These are phyloP conservation scores for Septoria linicola DNA, from an alignment of 2,329 filamentous ascomycete genomes.

Conservation along the genomic window DNA sequence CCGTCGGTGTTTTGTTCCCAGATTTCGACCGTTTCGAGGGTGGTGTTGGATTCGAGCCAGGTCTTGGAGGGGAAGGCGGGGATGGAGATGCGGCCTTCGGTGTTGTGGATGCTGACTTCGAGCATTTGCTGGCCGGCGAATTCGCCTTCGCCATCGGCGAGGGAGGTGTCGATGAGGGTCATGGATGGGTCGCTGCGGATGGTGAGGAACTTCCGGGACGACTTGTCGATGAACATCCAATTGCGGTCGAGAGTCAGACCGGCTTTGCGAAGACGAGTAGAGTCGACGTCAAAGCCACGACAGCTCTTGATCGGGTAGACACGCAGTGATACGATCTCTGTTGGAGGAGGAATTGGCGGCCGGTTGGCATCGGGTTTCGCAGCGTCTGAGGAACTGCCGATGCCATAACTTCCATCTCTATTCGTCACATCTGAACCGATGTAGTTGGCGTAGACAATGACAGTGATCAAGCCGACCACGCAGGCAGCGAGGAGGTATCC, in stretches of 20 bases:
- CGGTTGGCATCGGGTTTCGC: conserved; percentile 25
- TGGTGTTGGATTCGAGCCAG: conserved; percentile 58
- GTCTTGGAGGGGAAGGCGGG: conserved; percentile 54
- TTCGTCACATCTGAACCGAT: conserved; percentile 22
- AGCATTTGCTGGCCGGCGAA: conserved; percentile 43
- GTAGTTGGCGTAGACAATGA: conserved; percentile 31
- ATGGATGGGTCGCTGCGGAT: conserved; percentile 61
- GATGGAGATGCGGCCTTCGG: conserved; percentile 48
- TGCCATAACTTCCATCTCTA: conserved; percentile 24
- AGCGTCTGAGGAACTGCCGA: conserved; percentile 26
- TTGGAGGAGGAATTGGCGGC: conserved; percentile 39
- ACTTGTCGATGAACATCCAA: conserved; percentile 63
- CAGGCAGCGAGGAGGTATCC: conserved; percentile 30
- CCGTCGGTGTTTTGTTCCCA: conserved; percentile 61
- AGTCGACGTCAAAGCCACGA: conserved; percentile 57
- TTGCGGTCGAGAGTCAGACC: conserved; percentile 63
- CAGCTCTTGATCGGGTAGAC: conserved; percentile 68
- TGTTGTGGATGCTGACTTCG: conserved; percentile 49
- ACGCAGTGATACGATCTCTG: conserved; percentile 50
- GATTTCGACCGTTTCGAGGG: conserved; percentile 52
- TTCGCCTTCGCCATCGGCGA: conserved; percentile 41
- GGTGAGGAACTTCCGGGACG: conserved; percentile 58
- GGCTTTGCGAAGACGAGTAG: conserved; percentile 53
- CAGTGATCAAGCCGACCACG: conserved; percentile 27
- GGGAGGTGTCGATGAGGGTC: conserved; percentile 60